These are phyloP conservation scores for Pseudocercospora pini-densiflorae DNA, from an alignment of 2,329 filamentous ascomycete species.

Conservation along the genomic window DNA sequence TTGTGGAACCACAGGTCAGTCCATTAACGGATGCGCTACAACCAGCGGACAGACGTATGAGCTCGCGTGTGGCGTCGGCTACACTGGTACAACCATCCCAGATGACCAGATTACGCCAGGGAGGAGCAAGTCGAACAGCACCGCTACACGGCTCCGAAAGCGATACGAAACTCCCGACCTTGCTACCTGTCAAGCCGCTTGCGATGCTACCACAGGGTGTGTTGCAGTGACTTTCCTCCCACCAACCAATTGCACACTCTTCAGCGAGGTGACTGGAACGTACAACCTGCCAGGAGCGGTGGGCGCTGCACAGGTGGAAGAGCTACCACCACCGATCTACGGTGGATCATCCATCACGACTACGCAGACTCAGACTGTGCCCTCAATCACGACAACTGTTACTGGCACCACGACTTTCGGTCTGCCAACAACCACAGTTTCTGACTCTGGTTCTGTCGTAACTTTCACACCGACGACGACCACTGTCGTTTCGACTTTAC, in stretches of 20 bases:
- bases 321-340: constrained; percentile 1
- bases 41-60: constrained; percentile 10
- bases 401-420: constrained; percentile 4
- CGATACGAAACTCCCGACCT: constrained; percentile 22
- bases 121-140: background rate
- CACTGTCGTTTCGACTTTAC: constrained; percentile 24
- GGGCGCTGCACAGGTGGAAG: constrained; percentile 24
- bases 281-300: constrained; percentile 29
- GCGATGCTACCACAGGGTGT: constrained; percentile 34
- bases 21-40: constrained; percentile 8
- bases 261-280: constrained; percentile 36
- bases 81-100: constrained; percentile 14
- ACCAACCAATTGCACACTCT: constrained; percentile 34
- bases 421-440: constrained; percentile 7
- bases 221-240: constrained; percentile 37
- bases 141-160: constrained; percentile 7
- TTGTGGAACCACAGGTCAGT: constrained; percentile 2
- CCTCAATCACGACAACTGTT: constrained; percentile 25
- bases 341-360: background rate
- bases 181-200: constrained; percentile 28
- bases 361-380: constrained; percentile 12
- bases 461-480: constrained; percentile 18
- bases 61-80: constrained; percentile 17
- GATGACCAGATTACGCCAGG: constrained; percentile 8
- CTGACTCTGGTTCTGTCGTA: background rate